These are phyloP conservation scores for Pelargonium cotyledonis DNA, from an alignment of 441 rosid species.

Conservation along the genomic window DNA sequence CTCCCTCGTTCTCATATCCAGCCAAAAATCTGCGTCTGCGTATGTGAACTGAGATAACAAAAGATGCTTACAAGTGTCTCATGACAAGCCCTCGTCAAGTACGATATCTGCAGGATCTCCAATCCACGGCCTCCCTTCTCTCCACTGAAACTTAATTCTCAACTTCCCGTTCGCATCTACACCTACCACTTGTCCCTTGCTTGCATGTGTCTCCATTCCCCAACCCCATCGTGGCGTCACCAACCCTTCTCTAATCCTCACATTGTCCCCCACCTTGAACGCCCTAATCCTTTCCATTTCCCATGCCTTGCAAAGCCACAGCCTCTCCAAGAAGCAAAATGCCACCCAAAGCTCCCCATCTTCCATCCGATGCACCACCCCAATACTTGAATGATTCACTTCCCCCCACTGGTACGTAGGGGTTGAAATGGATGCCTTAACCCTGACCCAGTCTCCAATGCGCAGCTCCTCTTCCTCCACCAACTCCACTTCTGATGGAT, in stretches of 20 bases:
- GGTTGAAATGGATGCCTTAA: slow-evolving; percentile 50
- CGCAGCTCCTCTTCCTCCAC: slow-evolving; percentile 72
- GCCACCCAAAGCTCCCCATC: slow-evolving; percentile 71
- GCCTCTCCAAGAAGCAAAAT: slow-evolving; percentile 81
- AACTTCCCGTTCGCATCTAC: slow-evolving; percentile 94
- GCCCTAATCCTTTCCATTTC: slow-evolving; percentile 84
- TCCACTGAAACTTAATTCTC: slow-evolving; percentile 89
- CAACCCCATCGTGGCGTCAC: slow-evolving; percentile 92
- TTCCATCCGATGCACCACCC: slow-evolving; percentile 87
- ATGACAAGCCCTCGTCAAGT: slow-evolving; percentile 42
- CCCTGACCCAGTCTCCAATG: slow-evolving; percentile 91
- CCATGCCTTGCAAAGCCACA: slow-evolving; percentile 87
- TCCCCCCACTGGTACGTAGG: slow-evolving; percentile 97
- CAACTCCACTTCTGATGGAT: slow-evolving; percentile 82
- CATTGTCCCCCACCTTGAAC: slow-evolving; percentile 69
- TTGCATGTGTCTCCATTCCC: slow-evolving; percentile 99
- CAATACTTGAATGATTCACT: slow-evolving; percentile 77
- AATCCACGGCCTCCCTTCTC: slow-evolving; percentile 94
- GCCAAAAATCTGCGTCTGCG: slow-evolving; percentile 10
- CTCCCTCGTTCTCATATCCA: not conserved
- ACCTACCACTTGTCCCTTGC: slow-evolving; percentile 83
- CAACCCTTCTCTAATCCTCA: slow-evolving; percentile 69
- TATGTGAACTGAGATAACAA: slow-evolving; percentile 16
- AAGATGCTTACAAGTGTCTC: not conserved
- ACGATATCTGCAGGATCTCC: slow-evolving; percentile 95